phyloP scores from a whole-genome alignment of 495 filamentous ascomycete species.

The Bryoglossum gracile region DNA sequence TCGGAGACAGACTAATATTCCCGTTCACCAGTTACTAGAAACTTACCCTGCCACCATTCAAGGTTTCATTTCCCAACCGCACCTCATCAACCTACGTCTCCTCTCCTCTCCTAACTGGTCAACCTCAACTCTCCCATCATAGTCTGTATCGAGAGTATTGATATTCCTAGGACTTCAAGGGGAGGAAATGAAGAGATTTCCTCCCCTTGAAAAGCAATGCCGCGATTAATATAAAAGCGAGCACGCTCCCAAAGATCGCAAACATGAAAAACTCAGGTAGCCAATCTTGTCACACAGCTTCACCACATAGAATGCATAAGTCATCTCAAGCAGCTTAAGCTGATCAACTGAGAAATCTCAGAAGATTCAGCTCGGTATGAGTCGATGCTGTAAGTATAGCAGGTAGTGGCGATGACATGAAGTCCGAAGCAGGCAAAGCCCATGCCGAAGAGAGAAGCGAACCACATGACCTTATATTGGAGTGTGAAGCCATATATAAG shows the following conservation, averaged over 20 bases:
- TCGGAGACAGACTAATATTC: too few species aligned
- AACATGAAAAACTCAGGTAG: slow-evolving; percentile 9
- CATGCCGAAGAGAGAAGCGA: slow-evolving; percentile 25
- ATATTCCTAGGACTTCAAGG: slow-evolving; percentile 11
- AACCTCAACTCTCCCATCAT: neutral
- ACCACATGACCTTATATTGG: slow-evolving; percentile 26
- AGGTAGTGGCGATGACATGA: slow-evolving; percentile 27
- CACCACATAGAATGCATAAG: slow-evolving; percentile 30
- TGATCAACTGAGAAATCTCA: slow-evolving; percentile 31
- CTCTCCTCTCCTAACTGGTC: neutral
- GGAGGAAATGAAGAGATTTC: slow-evolving; percentile 16
- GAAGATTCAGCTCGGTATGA: slow-evolving; percentile 32
- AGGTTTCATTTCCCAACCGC: too few species aligned
- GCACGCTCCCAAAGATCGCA: slow-evolving; percentile 11
- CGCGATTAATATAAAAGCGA: slow-evolving; percentile 16
- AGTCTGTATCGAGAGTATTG: slow-evolving; percentile 1
- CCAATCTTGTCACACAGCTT: slow-evolving; percentile 14
- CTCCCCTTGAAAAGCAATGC: slow-evolving; percentile 14
- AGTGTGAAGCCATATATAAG: slow-evolving; percentile 31
- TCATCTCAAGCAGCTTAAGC: slow-evolving; percentile 31
- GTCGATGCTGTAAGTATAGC: slow-evolving; percentile 28
- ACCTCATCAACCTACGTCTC: neutral
- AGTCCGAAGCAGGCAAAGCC: slow-evolving; percentile 27
- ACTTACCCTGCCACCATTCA: too few species aligned
- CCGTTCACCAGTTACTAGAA: too few species aligned